Conservation (phyloP, 1,284 basidiomycete genomes). For the Tremellales sp. region DNA sequence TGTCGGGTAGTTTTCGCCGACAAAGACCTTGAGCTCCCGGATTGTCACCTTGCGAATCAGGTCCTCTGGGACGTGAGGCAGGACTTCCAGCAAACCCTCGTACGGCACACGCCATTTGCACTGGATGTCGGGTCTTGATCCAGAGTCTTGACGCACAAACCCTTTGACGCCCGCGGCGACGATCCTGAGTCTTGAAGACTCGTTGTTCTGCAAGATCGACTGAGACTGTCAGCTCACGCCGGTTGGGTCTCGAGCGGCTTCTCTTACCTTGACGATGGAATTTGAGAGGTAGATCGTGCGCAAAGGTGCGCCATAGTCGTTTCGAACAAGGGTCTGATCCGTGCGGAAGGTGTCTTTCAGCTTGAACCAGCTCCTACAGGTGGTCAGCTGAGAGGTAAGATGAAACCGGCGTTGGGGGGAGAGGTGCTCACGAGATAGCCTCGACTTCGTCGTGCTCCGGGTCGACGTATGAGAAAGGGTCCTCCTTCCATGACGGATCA, state of each 20-base stretch:
- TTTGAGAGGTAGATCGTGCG: conserved; percentile 89
- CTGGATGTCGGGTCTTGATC: conserved; percentile 46
- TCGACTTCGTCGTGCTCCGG: conserved; percentile 66
- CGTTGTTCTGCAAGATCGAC: conserved; percentile 72
- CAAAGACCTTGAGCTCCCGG: conserved; percentile 60
- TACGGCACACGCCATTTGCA: conserved; percentile 66
- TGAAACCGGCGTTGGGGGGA: not conserved
- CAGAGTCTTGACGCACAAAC: conserved; percentile 56
- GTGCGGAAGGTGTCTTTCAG: conserved; percentile 61
- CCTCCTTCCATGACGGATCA: conserved; percentile 70
- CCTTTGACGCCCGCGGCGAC: conserved; percentile 86
- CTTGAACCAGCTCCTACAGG: conserved; percentile 70
- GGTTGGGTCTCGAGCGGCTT: not conserved
- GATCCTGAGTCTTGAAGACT: conserved; percentile 78
- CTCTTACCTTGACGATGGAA: conserved; percentile 62
- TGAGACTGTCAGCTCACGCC: conserved; percentile 12
- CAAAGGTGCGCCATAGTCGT: conserved; percentile 68
- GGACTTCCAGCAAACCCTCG: conserved; percentile 77
- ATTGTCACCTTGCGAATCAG: conserved; percentile 63
- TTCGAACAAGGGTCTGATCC: conserved; percentile 76
- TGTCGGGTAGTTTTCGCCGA: conserved; percentile 74
- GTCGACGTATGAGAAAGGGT: conserved; percentile 78
- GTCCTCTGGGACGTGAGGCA: conserved; percentile 68
- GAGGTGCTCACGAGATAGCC: conserved; percentile 37
- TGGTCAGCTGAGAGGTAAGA: not conserved